These are phyloP conservation scores for Coprinopsis marcescibilis DNA, from an alignment of 768 basidiomycete genomes.

Conservation along the genomic window DNA sequence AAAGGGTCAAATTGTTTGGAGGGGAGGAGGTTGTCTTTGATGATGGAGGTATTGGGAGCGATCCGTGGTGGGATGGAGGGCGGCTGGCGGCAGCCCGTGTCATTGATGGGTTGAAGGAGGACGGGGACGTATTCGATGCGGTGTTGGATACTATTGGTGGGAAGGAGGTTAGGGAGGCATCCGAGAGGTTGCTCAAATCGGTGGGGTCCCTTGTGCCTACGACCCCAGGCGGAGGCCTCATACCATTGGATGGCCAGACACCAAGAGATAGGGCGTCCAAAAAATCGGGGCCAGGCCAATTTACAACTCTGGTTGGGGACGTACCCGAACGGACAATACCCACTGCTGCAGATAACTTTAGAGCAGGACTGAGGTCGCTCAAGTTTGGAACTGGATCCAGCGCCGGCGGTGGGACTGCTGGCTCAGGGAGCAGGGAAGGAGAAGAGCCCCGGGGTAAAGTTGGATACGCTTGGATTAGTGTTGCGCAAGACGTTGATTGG, in stretches of 20 bases:
- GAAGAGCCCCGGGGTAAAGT: slow-evolving; percentile 36
- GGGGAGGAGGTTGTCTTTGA: slow-evolving; percentile 76
- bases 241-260: not conserved
- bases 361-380: slow-evolving; percentile 64
- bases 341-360: slow-evolving; percentile 66
- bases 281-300: slow-evolving; percentile 39
- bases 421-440: slow-evolving; percentile 10
- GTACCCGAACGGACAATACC: slow-evolving; percentile 58
- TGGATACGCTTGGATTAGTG: slow-evolving; percentile 79
- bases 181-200: slow-evolving; percentile 51
- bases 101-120: slow-evolving; percentile 43
- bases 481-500: slow-evolving; percentile 77
- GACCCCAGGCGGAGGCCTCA: slow-evolving; percentile 13
- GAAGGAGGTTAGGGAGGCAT: slow-evolving; percentile 70
- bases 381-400: slow-evolving; percentile 23
- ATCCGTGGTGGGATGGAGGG: slow-evolving; percentile 28
- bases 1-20: slow-evolving; percentile 60
- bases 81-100: slow-evolving; percentile 45
- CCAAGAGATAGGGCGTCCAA: slow-evolving; percentile 6
- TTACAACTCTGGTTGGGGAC: slow-evolving; percentile 80
- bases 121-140: slow-evolving; percentile 66
- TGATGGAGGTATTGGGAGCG: slow-evolving; percentile 34
- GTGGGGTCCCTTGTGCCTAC: too few relatives aligned
- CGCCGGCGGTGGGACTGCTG: slow-evolving; percentile 11
- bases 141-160: slow-evolving; percentile 84